These are phyloP conservation scores for Hypoxylon trugodes DNA, from an alignment of 495 filamentous ascomycete genomes.

Conservation along the genomic window DNA sequence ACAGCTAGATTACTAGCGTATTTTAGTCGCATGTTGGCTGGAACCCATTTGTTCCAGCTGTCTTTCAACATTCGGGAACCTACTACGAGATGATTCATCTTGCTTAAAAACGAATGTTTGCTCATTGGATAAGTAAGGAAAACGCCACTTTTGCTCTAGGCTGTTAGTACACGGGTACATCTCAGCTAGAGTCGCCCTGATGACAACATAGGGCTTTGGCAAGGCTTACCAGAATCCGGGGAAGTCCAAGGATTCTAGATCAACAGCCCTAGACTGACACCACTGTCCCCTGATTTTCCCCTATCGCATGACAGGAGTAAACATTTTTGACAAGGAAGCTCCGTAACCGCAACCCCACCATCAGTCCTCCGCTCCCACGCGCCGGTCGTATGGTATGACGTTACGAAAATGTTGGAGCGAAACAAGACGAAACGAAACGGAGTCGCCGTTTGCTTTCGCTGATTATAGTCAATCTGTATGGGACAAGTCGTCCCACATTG, in stretches of 20 bases:
- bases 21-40: too few relatives aligned
- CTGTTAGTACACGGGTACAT: constrained; percentile 12
- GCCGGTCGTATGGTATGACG: constrained; percentile 34
- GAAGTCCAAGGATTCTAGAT: constrained; percentile 24
- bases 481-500: constrained; percentile 25
- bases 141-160: constrained; percentile 2
- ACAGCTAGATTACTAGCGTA: too few relatives aligned
- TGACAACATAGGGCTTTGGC: constrained; percentile 29
- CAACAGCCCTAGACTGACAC: constrained; percentile 18
- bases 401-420: constrained; percentile 22
- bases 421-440: too few relatives aligned
- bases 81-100: not conserved
- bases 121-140: constrained; percentile 26
- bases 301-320: constrained; percentile 18
- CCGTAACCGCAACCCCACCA: constrained; percentile 27
- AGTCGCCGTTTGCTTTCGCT: constrained; percentile 33
- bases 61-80: not conserved
- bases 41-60: too few relatives aligned
- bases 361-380: constrained; percentile 8
- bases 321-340: constrained; percentile 16
- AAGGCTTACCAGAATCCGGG: constrained; percentile 30
- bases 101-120: constrained; percentile 15
- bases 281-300: constrained; percentile 37
- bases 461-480: not conserved
- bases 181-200: not conserved